Base-by-base conservation (phyloP, 2,329 filamentous ascomycete species). In the Aspergillus calidoustus region DNA sequence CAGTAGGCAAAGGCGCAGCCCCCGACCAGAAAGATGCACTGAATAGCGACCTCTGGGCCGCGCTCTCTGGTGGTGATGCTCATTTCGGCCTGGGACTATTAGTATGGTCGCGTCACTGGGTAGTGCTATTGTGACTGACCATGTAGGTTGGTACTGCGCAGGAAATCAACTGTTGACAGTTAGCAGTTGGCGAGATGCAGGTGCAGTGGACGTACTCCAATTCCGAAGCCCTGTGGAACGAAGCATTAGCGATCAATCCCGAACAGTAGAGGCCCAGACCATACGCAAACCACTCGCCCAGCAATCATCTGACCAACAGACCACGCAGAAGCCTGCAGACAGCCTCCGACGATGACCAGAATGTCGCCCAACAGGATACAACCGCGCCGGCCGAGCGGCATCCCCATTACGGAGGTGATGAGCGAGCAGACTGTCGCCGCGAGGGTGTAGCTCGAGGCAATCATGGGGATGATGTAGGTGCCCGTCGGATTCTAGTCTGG, bases 401-500 rank as follows among this genome's bases (percentile, higher is more conserved):
- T 38, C 19, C 53, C 53, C 2, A 48, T n/a, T 4, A 56, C n/a
- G 2, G 43, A 47, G 9, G 43, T 46, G 2, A 47, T 7, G 1
- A 56, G 38, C 4, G 53, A 48, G 23, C 53, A 56, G n/a, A 56
- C 53, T 19, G 53, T 28, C 2, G 53, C 53, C 3, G 53, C 53
- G 0, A 56, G 53, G 15, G 53, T 56, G 15, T 56, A 56, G 25
- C 41, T 47, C 8, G 53, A 56, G 2, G 53, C 53, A 6, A 56
- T 47, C 53, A 56, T 56, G 17, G 53, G 53, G n/a, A 56, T 56
- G 9, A 56, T 56, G 11, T 56, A 56, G 2, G 53, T 44, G 9
- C 53, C 53, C 2, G 53, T 48, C 1, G 53, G 53, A 28, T 56
- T 34, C 53, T 56, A 4, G 15, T 43, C 1, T 9, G 2, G 43